phyloP scores from a whole-genome alignment of 768 basidiomycete species.

The Leccinum obscurum region DNA sequence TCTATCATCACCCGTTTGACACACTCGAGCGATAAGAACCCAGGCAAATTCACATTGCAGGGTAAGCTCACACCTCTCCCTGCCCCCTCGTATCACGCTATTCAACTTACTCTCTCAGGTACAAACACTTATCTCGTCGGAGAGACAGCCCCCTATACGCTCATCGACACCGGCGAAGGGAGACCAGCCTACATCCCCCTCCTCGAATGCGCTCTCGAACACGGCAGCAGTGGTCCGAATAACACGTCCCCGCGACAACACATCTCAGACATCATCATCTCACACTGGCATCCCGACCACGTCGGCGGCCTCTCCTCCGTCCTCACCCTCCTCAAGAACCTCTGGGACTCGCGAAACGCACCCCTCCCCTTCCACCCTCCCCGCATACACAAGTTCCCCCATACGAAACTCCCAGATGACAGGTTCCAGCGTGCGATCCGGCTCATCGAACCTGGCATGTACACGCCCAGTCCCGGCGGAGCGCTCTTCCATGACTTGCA shows the following conservation, averaged over 20 bases:
- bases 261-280: slow-evolving; percentile 87
- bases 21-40: slow-evolving; percentile 54
- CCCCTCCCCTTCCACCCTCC: slow-evolving; percentile 59
- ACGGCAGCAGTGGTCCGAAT: slow-evolving; percentile 29
- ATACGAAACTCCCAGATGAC: slow-evolving; percentile 32
- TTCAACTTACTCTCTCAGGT: slow-evolving; percentile 41
- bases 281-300: slow-evolving; percentile 91
- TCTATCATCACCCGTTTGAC: not conserved
- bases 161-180: slow-evolving; percentile 85
- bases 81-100: too few relatives aligned
- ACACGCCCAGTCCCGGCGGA: slow-evolving; percentile 44
- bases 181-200: slow-evolving; percentile 62
- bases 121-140: slow-evolving; percentile 92
- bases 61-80: slow-evolving; percentile 39
- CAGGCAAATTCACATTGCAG: slow-evolving; percentile 86
- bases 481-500: slow-evolving; percentile 55
- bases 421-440: slow-evolving; percentile 38
- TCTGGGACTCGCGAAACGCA: slow-evolving; percentile 58
- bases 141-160: slow-evolving; percentile 63
- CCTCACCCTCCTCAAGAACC: slow-evolving; percentile 57
- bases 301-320: slow-evolving; percentile 73
- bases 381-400: slow-evolving; percentile 72
- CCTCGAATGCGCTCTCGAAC: slow-evolving; percentile 60
- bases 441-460: slow-evolving; percentile 42
- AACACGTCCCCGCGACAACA: slow-evolving; percentile 29